Evolutionary conservation across 129 eudicot genomes (phyloP), one percentile per base, ranked within the genome.

Genomic region (Centrapalus pauciflorus): DNA sequence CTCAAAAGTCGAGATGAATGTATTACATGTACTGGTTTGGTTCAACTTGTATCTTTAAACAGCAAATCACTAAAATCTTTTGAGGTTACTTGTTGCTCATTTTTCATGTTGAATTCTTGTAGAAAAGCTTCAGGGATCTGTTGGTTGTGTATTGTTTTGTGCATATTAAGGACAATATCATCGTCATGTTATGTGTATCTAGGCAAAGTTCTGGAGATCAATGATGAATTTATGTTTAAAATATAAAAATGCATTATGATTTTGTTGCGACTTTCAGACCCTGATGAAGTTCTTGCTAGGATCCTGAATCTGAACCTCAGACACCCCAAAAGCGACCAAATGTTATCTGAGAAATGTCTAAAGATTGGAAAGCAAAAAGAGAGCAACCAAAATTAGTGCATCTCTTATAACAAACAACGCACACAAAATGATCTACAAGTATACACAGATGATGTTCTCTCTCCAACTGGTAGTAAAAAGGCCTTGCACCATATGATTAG

Each of bases 391-490:
- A n/a, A n/a, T n/a, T n/a, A n/a, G n/a, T n/a, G n/a, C n/a, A n/a
- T n/a, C 17, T 60, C 55, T 12, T 8, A 3, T n/a, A 48, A 48
- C 26, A 2, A 48, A 48, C 8, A 48, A n/a, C 0, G 6, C 14
- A 46, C 7, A 3, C 5, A 48, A 48, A 23, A 67, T 7, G 52
- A 67, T 34, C 61, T 12, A 56, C 29, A 46, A 59, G 26, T 33
- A 75, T 43, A 24, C 52, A 46, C 60, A 43, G 5, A 61, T 33
- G 33, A 6, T 14, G 35, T 13, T 49, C 55, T 29, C 50, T 64
- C 43, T 64, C 9, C 30, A 67, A 67, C 40, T 9, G 46, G 33
- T 56, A 55, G 26, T 33, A 19, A 56, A 69, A 40, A 56, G 45
- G 34, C 34, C 52, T 69, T 54, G 55, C 14, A 37, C 38, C 26